These are phyloP conservation scores for Luffa aegyptiaca DNA, from an alignment of 306 rosid genomes.

Conservation along the genomic window DNA sequence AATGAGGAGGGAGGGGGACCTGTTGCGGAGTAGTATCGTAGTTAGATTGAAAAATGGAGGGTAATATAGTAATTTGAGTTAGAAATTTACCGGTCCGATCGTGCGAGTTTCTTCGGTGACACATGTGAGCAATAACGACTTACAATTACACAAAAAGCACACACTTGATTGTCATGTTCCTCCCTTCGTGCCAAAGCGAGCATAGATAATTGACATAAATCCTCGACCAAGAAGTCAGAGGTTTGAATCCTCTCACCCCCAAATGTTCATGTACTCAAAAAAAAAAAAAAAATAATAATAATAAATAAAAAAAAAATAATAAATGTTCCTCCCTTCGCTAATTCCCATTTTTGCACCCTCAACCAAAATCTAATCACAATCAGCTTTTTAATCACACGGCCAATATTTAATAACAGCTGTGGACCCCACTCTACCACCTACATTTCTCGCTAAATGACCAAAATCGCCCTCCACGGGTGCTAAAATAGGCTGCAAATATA, in stretches of 20 bases:
- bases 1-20: not conserved
- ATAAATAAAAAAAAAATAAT: too few relatives aligned
- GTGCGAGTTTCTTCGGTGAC: not conserved
- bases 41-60: not conserved
- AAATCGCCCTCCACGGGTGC: not conserved
- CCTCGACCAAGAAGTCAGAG: too few relatives aligned
- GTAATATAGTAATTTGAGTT: not conserved
- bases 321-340: too few relatives aligned
- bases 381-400: not conserved
- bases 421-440: not conserved
- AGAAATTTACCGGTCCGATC: not conserved
- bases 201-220: too few relatives aligned
- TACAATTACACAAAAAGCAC: not conserved
- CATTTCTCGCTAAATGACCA: not conserved
- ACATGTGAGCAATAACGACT: not conserved
- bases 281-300: too few relatives aligned
- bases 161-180: not conserved
- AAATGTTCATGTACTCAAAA: too few relatives aligned
- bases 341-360: too few relatives aligned
- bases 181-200: too few relatives aligned
- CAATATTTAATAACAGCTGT: not conserved
- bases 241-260: too few relatives aligned
- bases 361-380: not conserved
- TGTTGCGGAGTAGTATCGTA: not conserved
- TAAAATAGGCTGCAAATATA: too few relatives aligned